phyloP scores from a whole-genome alignment of 1,284 basidiomycete genomes.

The Ganoderma resinaceum region DNA sequence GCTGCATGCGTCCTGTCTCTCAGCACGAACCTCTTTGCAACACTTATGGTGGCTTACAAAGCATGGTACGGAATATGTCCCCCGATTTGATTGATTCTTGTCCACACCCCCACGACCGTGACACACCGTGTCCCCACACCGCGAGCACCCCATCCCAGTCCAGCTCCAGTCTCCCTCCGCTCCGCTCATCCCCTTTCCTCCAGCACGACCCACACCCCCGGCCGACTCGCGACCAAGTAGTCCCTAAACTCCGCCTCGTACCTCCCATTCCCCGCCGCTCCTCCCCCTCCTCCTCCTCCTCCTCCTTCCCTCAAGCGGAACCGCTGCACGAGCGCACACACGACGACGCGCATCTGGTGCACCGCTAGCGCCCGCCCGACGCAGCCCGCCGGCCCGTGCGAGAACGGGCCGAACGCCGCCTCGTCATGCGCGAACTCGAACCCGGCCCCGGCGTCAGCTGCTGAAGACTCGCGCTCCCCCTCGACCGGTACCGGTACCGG shows the following conservation, averaged over 20 bases:
- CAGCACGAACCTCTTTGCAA: too few species aligned
- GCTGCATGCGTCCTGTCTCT: too few species aligned
- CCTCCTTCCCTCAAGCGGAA: constrained; percentile 34
- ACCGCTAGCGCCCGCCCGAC: constrained; percentile 41
- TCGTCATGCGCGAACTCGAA: constrained; percentile 32
- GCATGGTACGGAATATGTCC: too few species aligned
- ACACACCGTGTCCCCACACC: too few species aligned
- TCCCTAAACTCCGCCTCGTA: constrained; percentile 35
- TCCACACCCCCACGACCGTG: too few species aligned
- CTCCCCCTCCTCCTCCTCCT: constrained; percentile 29
- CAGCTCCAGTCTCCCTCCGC: too few species aligned
- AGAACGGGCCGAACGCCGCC: constrained; percentile 40
- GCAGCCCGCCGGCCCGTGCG: constrained; percentile 39
- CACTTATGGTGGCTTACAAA: too few species aligned
- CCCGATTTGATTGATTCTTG: too few species aligned
- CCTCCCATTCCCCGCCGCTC: constrained; percentile 21
- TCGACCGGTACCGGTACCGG: too few species aligned
- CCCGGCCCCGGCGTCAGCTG: neutral
- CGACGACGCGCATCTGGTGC: constrained; percentile 33
- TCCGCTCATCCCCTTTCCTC: neutral
- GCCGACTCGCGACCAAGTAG: constrained; percentile 28
- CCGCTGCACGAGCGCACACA: constrained; percentile 34
- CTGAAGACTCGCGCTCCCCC: neutral
- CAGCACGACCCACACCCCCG: constrained; percentile 28
- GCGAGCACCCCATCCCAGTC: too few species aligned